A percentile compares a stretch with the other conserved stretches of the same genome.
Evolutionary conservation across 176 grass and related monocot species (phyloP).

Genomic region (Puya raimondii): DNA sequence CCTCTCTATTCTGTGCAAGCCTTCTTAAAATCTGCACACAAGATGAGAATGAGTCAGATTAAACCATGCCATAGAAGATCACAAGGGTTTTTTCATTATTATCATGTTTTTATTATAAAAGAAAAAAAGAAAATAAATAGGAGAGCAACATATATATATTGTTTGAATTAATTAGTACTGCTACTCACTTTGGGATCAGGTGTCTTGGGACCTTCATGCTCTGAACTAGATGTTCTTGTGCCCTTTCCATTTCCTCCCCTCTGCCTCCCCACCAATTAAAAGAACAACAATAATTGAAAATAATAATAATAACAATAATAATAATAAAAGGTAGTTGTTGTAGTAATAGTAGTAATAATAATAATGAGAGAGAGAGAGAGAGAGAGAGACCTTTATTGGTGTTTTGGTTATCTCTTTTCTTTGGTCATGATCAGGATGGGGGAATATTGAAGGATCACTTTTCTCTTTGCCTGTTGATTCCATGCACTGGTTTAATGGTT

Average conservation of each 20-base stretch:
- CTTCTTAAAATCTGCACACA: slow-evolving; percentile 56
- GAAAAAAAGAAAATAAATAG: too few species aligned
- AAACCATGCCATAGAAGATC: too few species aligned
- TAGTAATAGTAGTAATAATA: neutral
- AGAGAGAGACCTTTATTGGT: slow-evolving; percentile 13
- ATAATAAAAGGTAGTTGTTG: neutral
- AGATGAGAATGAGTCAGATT: too few species aligned
- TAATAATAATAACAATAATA: neutral
- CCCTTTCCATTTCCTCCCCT: slow-evolving; percentile 61
- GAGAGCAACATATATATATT: too few species aligned
- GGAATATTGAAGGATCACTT: neutral
- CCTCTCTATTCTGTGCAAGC: slow-evolving; percentile 95
- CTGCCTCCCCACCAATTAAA: slow-evolving; percentile 9
- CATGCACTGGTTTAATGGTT: slow-evolving; percentile 6
- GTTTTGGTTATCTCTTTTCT: slow-evolving; percentile 3
- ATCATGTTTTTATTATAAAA: too few species aligned
- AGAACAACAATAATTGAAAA: neutral
- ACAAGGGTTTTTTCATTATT: too few species aligned
- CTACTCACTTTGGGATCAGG: slow-evolving; percentile 65
- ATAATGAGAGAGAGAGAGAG: neutral
- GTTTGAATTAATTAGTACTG: slow-evolving; percentile 2
- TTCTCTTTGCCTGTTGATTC: neutral
- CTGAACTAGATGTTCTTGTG: slow-evolving; percentile 33
- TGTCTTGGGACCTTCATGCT: slow-evolving; percentile 48
- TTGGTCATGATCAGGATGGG: neutral